Percentiles rank a stretch among this genome's conserved stretches.
Conservation (phyloP, 2,329 filamentous ascomycete species). For the Biscogniauxia mediterranea region DNA sequence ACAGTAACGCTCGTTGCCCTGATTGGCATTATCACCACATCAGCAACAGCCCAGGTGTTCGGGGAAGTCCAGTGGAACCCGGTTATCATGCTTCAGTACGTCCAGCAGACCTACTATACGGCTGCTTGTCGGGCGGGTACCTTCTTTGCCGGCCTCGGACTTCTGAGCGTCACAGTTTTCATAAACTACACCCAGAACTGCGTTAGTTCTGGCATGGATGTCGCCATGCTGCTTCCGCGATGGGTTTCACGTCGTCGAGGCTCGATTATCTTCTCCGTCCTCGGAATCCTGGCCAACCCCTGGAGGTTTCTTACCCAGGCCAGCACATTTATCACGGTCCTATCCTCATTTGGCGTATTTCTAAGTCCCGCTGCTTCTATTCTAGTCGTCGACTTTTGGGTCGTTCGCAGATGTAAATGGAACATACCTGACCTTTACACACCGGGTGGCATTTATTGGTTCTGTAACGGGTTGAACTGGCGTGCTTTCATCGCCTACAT, state of each 20-base stretch:
- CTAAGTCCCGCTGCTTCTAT: conserved; percentile 19
- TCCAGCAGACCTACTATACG: conserved; percentile 9
- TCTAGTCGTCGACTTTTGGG: conserved; percentile 20
- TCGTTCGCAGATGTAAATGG: conserved; percentile 17
- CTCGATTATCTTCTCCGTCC: conserved; percentile 13
- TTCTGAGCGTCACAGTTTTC: conserved; percentile 13
- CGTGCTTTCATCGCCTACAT: conserved; percentile 17
- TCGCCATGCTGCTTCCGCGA: conserved; percentile 14
- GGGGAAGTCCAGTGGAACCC: conserved; percentile 14
- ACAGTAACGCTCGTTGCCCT: conserved; percentile 12
- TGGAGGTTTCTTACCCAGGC: conserved; percentile 20
- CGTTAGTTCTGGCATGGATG: conserved; percentile 21
- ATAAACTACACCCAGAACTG: conserved; percentile 19
- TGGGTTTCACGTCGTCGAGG: conserved; percentile 15
- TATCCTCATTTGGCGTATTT: conserved; percentile 23
- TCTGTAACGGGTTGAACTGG: conserved; percentile 16
- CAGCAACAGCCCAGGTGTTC: conserved; percentile 9
- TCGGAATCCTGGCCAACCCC: conserved; percentile 16
- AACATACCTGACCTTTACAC: conserved; percentile 22
- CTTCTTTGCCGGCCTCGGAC: conserved; percentile 15
- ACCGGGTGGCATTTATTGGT: conserved; percentile 23
- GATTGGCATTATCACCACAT: conserved; percentile 15
- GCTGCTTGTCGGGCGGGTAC: conserved; percentile 12
- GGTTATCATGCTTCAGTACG: conserved; percentile 13
- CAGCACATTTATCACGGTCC: conserved; percentile 18